Evolutionary conservation across 768 basidiomycete species (phyloP).

Genomic region (Tylopilus vinaceipallidus): DNA sequence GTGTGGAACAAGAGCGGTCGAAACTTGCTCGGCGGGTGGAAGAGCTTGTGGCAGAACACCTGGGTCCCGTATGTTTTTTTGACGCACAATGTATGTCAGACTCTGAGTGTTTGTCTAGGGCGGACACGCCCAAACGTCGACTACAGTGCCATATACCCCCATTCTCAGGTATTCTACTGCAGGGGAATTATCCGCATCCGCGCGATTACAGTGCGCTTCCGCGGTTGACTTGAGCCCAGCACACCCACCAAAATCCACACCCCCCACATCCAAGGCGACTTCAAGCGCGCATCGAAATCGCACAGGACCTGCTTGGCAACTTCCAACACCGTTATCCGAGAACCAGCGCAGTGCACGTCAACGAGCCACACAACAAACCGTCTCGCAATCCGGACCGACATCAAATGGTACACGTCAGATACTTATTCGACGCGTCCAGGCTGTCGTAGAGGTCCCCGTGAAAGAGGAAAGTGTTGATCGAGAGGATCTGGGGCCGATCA

Average conservation of each 20-base stretch:
- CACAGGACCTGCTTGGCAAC: slow-evolving; percentile 14
- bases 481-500: slow-evolving; percentile 22
- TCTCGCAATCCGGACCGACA: slow-evolving; percentile 6
- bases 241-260: slow-evolving; percentile 32
- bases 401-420: slow-evolving; percentile 20
- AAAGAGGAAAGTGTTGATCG: slow-evolving; percentile 58
- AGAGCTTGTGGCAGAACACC: slow-evolving; percentile 52
- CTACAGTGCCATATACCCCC: slow-evolving; percentile 36
- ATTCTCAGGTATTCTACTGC: slow-evolving; percentile 23
- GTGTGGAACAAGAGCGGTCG: slow-evolving; percentile 68
- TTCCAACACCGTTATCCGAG: slow-evolving; percentile 33
- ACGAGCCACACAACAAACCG: slow-evolving; percentile 13
- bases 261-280: slow-evolving; percentile 26
- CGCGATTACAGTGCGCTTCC: slow-evolving; percentile 18
- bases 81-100: neutral
- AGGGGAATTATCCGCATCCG: slow-evolving; percentile 30
- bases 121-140: slow-evolving; percentile 13
- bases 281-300: slow-evolving; percentile 11
- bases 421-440: slow-evolving; percentile 63
- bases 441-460: slow-evolving; percentile 54
- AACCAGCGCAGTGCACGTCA: slow-evolving; percentile 27
- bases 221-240: slow-evolving; percentile 20
- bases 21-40: slow-evolving; percentile 56
- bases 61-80: slow-evolving; percentile 37
- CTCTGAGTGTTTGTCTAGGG: slow-evolving; percentile 10